A percentile compares a stretch with the other conserved stretches of the same genome.
phyloP scores from a whole-genome alignment of 2,329 filamentous ascomycete species.

The Uncinocarpus reesii region DNA sequence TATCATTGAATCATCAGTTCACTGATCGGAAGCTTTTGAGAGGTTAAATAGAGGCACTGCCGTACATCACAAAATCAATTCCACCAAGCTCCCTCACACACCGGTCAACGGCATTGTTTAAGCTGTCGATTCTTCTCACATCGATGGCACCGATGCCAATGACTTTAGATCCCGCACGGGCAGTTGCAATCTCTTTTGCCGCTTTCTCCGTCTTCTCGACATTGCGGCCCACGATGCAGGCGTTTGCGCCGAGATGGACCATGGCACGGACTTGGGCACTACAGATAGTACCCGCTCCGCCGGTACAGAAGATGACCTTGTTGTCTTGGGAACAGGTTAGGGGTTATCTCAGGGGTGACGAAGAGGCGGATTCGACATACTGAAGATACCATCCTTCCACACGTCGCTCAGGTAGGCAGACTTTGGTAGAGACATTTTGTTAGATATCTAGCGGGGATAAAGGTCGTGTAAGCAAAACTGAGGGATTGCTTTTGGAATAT shows the following conservation, averaged over 20 bases:
- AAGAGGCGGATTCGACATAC: conserved; percentile 39
- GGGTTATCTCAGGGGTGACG: background rate
- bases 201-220: conserved; percentile 73
- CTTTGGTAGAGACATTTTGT: conserved; percentile 56
- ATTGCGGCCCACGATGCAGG: conserved; percentile 87
- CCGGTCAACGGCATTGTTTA: conserved; percentile 64
- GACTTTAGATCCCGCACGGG: conserved; percentile 68
- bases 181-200: conserved; percentile 72
- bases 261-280: conserved; percentile 86
- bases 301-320: conserved; percentile 90
- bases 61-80: conserved; percentile 87
- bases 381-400: conserved; percentile 81
- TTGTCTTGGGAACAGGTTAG: conserved; percentile 46
- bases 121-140: conserved; percentile 60
- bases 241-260: conserved; percentile 82
- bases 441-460: background rate
- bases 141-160: conserved; percentile 67
- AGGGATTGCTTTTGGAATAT: too few species aligned
- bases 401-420: conserved; percentile 69
- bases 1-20: too few species aligned
- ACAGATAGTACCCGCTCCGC: conserved; percentile 87
- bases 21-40: too few species aligned
- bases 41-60: too few species aligned
- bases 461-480: too few species aligned
- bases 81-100: conserved; percentile 74